Evolutionary conservation across 345 rosid species (phyloP), one percentile per base, ranked within the genome.

Genomic region (Rhizophora apiculata): DNA sequence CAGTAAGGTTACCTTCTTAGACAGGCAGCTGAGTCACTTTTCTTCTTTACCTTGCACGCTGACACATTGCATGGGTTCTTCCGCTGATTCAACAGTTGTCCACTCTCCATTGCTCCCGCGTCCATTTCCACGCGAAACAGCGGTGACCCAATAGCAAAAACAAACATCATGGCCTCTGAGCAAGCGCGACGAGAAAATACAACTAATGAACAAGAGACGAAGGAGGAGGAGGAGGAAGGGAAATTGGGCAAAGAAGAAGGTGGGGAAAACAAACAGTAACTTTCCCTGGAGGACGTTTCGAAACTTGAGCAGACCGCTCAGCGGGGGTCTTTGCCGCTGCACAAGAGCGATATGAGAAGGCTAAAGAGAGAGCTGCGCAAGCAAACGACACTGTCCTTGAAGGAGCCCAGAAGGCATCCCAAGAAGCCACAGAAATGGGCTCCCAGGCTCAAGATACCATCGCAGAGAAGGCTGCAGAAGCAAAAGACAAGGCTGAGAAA

Each of bases 131-230:
- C 24, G 59, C 64, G 21, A 34, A 27, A 56, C 60, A 53, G 62
- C 67, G 68, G 8, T 54, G n/a, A 24, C 60, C 59, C 60, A 52
- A 62, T 1, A 36, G 3, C 21, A 2, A 13, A 21, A 51, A 31
- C 37, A 62, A 32, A 11, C 19, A 31, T 48, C 32, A 21, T 89
- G 99, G 81, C 96, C 48, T 92, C 95, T 0, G 80, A 86, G 72
- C 90, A 94, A 75, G 67, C 75, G 20, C 73, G 82, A 36, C 81
- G 81, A 71, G 89, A 85, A 16, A 83, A 80, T 75, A 70, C 70
- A 5, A 81, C 81, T 43, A 59, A 6, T 4, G 89, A 84, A 67
- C 68, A 75, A 49, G 92, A 85, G 53, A 71, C 71, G 29, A 26
- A 53, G 9, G 57, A n/a, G n/a, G 2, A 53, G 36, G 18, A 22